Percentiles rank a stretch among this genome's conserved stretches.
These are phyloP conservation scores for Withania somnifera DNA, from an alignment of 305 asterid genomes.

Conservation along the genomic window DNA sequence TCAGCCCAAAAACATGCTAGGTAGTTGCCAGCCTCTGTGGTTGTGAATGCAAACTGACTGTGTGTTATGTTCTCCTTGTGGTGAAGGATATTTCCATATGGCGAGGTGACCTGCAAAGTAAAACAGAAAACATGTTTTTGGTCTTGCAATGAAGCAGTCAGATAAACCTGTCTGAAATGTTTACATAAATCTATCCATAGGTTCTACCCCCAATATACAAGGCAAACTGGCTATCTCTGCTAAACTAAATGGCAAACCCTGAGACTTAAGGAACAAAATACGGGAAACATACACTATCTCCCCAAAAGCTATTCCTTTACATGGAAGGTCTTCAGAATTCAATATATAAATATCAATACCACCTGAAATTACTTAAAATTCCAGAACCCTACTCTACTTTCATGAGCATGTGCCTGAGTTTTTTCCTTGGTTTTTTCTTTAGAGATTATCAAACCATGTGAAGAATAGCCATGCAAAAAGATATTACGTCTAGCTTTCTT, in stretches of 20 bases:
- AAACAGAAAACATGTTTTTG: background rate
- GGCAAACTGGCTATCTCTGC: background rate
- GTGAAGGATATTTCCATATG: conserved; percentile 54
- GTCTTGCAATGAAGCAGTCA: background rate
- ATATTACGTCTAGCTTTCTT: background rate
- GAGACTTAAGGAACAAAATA: background rate
- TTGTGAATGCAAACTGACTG: conserved; percentile 70
- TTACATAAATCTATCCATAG: background rate
- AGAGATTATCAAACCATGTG: too few relatives aligned
- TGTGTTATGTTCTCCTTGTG: conserved; percentile 47
- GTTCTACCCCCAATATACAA: background rate
- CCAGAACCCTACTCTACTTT: background rate
- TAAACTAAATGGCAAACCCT: background rate
- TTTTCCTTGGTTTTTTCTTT: too few relatives aligned
- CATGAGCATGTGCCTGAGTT: background rate
- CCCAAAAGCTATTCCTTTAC: background rate
- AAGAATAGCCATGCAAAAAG: background rate
- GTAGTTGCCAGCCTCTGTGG: conserved; percentile 58
- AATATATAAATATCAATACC: background rate
- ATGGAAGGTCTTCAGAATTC: background rate
- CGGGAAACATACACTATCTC: background rate
- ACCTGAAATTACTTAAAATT: background rate
- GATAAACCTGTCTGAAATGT: background rate
- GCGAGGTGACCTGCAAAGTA: conserved; percentile 48
- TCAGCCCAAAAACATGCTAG: conserved; percentile 61